phyloP scores from a whole-genome alignment of 345 rosid genomes.

The Pistacia atlantica region DNA sequence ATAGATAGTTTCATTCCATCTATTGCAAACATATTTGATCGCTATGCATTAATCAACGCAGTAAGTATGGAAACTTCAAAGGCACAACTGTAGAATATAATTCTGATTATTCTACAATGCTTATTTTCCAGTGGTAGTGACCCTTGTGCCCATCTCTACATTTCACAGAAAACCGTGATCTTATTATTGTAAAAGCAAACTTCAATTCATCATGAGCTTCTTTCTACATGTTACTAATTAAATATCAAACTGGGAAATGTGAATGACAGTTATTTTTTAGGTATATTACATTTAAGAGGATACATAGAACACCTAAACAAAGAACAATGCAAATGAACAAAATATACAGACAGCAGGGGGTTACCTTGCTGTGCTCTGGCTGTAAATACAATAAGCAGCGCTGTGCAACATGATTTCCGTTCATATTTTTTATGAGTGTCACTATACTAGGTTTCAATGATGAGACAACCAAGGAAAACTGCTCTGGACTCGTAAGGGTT shows the following conservation, averaged over 20 bases:
- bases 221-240: not conserved
- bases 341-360: not conserved
- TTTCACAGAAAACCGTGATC: not conserved
- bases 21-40: not conserved
- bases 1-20: not conserved
- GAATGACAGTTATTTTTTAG: too few species aligned
- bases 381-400: slow-evolving; percentile 63
- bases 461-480: slow-evolving; percentile 53
- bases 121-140: too few species aligned
- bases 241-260: not conserved
- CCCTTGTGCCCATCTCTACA: not conserved
- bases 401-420: slow-evolving; percentile 84
- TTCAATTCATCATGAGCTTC: not conserved
- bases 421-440: slow-evolving; percentile 68
- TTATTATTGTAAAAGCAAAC: not conserved
- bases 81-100: too few species aligned
- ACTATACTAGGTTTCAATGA: slow-evolving; percentile 67
- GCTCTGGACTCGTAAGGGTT: slow-evolving; percentile 59
- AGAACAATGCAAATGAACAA: not conserved
- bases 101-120: too few species aligned
- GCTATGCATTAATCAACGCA: too few species aligned
- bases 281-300: too few species aligned
- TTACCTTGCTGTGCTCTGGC: slow-evolving; percentile 63
- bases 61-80: too few species aligned
- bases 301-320: not conserved